These are phyloP conservation scores for Uncinocarpus reesii DNA, from an alignment of 2,329 filamentous ascomycete species.

Conservation along the genomic window DNA sequence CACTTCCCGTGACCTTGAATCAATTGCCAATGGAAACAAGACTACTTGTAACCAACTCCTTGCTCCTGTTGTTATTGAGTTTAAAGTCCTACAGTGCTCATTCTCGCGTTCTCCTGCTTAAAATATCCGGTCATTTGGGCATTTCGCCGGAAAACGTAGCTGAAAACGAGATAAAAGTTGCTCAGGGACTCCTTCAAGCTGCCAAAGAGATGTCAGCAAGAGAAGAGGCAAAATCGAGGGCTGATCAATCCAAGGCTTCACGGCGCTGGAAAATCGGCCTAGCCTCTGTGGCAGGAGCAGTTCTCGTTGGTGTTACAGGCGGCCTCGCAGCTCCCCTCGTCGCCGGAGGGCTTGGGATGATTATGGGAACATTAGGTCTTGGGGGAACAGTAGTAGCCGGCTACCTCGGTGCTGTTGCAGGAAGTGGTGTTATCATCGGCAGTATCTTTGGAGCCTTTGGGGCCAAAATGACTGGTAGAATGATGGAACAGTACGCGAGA, in stretches of 20 bases:
- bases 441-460: conserved; percentile 88
- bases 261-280: conserved; percentile 74
- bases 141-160: conserved; percentile 55
- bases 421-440: conserved; percentile 69
- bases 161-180: conserved; percentile 64
- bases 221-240: conserved; percentile 62
- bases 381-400: conserved; percentile 63
- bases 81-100: conserved; percentile 67
- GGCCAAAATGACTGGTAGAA: conserved; percentile 67
- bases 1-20: conserved; percentile 37
- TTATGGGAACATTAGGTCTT: conserved; percentile 67
- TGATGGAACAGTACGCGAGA: conserved; percentile 77
- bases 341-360: conserved; percentile 65
- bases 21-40: conserved; percentile 35
- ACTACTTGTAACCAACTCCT: conserved; percentile 58
- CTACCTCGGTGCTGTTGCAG: conserved; percentile 68
- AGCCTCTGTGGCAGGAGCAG: conserved; percentile 77
- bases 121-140: conserved; percentile 60
- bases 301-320: conserved; percentile 71
- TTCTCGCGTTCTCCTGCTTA: conserved; percentile 60
- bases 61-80: conserved; percentile 63
- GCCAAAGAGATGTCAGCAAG: conserved; percentile 70
- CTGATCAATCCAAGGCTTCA: conserved; percentile 53
- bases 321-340: conserved; percentile 68
- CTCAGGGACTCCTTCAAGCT: conserved; percentile 61